A percentile compares a stretch with the other conserved stretches of the same genome.
Conservation (phyloP, 2,329 filamentous ascomycete species). For the Phyllachora maydis region DNA sequence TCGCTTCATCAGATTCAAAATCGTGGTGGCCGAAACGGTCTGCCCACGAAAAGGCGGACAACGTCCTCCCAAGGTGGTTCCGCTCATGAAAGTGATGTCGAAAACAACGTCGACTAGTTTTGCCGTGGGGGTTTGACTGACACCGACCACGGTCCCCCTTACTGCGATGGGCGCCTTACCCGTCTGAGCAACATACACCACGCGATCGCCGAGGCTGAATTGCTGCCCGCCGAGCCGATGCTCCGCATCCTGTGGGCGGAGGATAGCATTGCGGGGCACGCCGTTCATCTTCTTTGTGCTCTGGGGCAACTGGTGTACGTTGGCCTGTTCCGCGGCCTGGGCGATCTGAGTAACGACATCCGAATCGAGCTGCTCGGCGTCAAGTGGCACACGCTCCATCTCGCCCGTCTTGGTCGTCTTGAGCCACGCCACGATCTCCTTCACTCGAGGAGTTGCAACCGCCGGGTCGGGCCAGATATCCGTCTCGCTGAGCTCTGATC, state of each 20-base stretch:
- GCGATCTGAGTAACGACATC: constrained; percentile 71
- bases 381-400: constrained; percentile 87
- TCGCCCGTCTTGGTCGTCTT: constrained; percentile 81
- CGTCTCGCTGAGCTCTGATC: constrained; percentile 63
- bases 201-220: constrained; percentile 71
- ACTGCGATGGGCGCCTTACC: constrained; percentile 89
- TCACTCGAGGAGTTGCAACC: constrained; percentile 58
- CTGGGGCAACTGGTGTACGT: constrained; percentile 27
- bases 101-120: constrained; percentile 82
- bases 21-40: constrained; percentile 71
- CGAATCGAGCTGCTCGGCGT: constrained; percentile 90
- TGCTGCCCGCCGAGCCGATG: constrained; percentile 70
- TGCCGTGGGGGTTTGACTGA: constrained; percentile 69
- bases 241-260: constrained; percentile 93
- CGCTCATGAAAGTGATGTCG: constrained; percentile 91
- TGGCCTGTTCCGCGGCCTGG: constrained; percentile 40
- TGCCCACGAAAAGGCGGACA: constrained; percentile 88
- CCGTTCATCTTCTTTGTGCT: constrained; percentile 52
- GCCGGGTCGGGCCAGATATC: constrained; percentile 65
- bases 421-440: constrained; percentile 85
- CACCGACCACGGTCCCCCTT: constrained; percentile 81
- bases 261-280: constrained; percentile 68
- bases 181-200: constrained; percentile 81
- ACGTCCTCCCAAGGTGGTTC: constrained; percentile 73
- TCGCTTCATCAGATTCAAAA: constrained; percentile 67